These are phyloP conservation scores for Lablab purpureus DNA, from an alignment of 306 rosid species.

Conservation along the genomic window DNA sequence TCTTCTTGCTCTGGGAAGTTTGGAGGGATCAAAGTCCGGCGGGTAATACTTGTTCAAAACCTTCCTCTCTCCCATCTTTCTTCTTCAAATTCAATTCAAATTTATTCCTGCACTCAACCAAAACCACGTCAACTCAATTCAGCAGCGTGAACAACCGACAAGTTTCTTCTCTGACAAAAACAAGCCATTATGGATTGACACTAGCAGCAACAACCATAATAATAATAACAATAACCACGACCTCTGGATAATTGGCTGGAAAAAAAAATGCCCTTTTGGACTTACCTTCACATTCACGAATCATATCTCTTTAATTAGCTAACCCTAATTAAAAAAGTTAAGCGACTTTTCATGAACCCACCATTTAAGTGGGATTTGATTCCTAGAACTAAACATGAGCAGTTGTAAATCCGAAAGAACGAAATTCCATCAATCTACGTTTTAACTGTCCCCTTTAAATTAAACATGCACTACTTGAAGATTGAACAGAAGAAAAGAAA, in stretches of 20 bases:
- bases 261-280: neutral
- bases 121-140: neutral
- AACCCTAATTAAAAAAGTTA: neutral
- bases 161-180: neutral
- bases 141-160: neutral
- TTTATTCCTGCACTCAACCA: neutral
- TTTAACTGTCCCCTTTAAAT: too few species aligned
- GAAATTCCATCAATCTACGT: neutral
- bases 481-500: neutral
- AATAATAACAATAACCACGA: neutral
- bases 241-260: neutral
- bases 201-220: neutral
- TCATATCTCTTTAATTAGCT: neutral
- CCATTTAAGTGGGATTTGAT: too few species aligned
- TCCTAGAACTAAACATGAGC: neutral
- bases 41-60: conserved; percentile 94
- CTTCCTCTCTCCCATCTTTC: conserved; percentile 89
- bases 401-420: too few species aligned
- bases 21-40: conserved; percentile 90
- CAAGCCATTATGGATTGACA: neutral
- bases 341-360: neutral
- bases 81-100: conserved; percentile 37
- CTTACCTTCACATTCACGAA: neutral
- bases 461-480: neutral
- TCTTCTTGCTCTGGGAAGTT: conserved; percentile 72